Evolutionary conservation across 1,139 yeast species (phyloP).

Genomic region (Cylindricascospora bacillispora): DNA sequence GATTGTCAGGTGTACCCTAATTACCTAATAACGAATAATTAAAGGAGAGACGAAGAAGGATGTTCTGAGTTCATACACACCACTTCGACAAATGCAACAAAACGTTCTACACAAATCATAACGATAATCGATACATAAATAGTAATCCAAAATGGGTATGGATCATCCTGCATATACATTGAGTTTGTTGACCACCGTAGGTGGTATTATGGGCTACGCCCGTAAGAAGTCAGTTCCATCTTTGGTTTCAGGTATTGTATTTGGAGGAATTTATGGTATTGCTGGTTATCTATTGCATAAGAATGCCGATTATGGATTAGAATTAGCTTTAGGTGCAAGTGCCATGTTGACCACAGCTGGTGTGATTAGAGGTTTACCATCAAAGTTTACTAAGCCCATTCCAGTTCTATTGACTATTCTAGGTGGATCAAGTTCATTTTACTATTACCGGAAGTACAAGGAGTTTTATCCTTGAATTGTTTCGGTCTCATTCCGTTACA

Average conservation of each 20-base stretch:
- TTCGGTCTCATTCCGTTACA: not conserved
- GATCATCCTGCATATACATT: slow-evolving; percentile 74
- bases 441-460: slow-evolving; percentile 59
- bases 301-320: slow-evolving; percentile 71
- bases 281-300: slow-evolving; percentile 68
- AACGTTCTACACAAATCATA: no score
- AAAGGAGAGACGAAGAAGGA: no score
- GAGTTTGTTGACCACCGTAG: slow-evolving; percentile 60
- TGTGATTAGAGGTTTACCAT: slow-evolving; percentile 49
- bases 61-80: no score
- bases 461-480: slow-evolving; percentile 39
- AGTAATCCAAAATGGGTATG: slow-evolving; percentile 26
- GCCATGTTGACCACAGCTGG: slow-evolving; percentile 56
- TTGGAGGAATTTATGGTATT: slow-evolving; percentile 56
- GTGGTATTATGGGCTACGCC: slow-evolving; percentile 58
- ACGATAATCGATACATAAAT: no score
- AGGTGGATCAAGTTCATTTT: slow-evolving; percentile 54
- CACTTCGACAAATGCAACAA: no score
- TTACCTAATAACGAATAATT: no score
- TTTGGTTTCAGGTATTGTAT: slow-evolving; percentile 59
- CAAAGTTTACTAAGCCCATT: slow-evolving; percentile 54
- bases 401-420: slow-evolving; percentile 54
- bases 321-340: slow-evolving; percentile 66
- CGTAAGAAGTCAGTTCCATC: slow-evolving; percentile 63
- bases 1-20: no score